Base-by-base conservation (phyloP, 441 rosid genomes). In the Jatropha multifida region DNA sequence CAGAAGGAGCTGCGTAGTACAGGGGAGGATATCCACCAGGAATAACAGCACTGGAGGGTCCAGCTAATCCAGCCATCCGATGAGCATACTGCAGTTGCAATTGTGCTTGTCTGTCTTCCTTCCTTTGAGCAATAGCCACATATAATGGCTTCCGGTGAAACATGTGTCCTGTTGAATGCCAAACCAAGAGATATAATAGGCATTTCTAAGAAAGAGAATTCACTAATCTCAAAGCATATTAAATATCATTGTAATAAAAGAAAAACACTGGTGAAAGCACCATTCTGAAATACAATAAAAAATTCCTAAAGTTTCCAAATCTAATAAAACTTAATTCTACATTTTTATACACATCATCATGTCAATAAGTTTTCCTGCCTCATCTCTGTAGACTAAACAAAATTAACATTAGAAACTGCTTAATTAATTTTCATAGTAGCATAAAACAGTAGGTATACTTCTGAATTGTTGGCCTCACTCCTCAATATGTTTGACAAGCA, bases 71-170 rank as follows among this genome's bases (percentile, higher is more conserved):
- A 46, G 75, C 69, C 58, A 77, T 42, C 37, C 44, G 54, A 10
- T 74, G 82, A 78, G 81, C 83, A 74, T 77, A 77, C 59, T 84
- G 96, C 82, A 83, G 38, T 56, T 79, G 86, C 84, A 79, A 80
- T 61, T 44, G 41, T 52, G 75, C 75, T 55, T 68, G 77, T 72
- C 87, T 85, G 49, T 87, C 93, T 79, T 84, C 92, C 88, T 91
- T 94, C 49, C 82, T 81, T 81, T 89, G 93, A 77, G 97, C 97
- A 78, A 84, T 81, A 56, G 94, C 89, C 74, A 90, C 92, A 82
- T 89, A 87, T 55, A 92, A 77, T 74, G 69, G 55, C 79, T 79
- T 85, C 23, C 88, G 87, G 68, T 77, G 87, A 76, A 85, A 81
- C 72, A 38, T 60, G 56, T 67, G 61, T 26, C 97, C 96, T 94